Base-by-base conservation (phyloP, 2,329 filamentous ascomycete species). In the Botrytis galanthina region DNA sequence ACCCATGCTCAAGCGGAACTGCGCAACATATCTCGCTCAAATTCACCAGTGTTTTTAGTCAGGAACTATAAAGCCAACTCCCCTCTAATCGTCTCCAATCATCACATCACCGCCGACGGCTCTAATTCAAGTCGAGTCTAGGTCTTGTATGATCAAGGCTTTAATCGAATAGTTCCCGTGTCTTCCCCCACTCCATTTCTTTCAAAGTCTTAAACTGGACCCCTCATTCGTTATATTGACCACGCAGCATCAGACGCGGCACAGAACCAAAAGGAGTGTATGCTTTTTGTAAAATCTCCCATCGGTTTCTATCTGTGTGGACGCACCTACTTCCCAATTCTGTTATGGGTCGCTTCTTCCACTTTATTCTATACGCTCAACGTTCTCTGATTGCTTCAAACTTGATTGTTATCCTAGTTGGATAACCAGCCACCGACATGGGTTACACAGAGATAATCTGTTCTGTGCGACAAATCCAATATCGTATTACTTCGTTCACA, bases 381-480 rank as follows among this genome's bases (percentile, higher is more conserved):
- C 44, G 32, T 37, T 63, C 4, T 42, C 42, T 54, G n/a, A 37
- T n/a, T 62, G 46, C 60, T 22, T n/a, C 60, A 67, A 67, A 37
- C 42, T 66, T 48, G n/a, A 1, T 64, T 44, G 4, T 64, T 35
- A 66, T 37, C 63, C 63, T n/a, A 48, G 44, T 48, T 35, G 63
- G 63, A 66, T 66, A 48, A 42, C 26, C 70, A 67, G 70, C 70
- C 70, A 72, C 70, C 70, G 26, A 35, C 70, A 67, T 72, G 61
- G 37, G 70, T 72, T 37, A 72, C 70, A 72, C 70, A 67, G 66
- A 66, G 61, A 72, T 35, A 51, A 46, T 32, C 42, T 42, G 35
- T 51, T 32, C 42, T 42, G 35, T 51, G 60, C 20, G 22, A 48
- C 6, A 51, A 32, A n/a, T 39, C 16, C 60, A 66, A 66, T 37